Percentiles rank a stretch among this genome's conserved stretches.
Evolutionary conservation across 495 filamentous ascomycete species (phyloP).

Genomic region (Neurospora pannonica): DNA sequence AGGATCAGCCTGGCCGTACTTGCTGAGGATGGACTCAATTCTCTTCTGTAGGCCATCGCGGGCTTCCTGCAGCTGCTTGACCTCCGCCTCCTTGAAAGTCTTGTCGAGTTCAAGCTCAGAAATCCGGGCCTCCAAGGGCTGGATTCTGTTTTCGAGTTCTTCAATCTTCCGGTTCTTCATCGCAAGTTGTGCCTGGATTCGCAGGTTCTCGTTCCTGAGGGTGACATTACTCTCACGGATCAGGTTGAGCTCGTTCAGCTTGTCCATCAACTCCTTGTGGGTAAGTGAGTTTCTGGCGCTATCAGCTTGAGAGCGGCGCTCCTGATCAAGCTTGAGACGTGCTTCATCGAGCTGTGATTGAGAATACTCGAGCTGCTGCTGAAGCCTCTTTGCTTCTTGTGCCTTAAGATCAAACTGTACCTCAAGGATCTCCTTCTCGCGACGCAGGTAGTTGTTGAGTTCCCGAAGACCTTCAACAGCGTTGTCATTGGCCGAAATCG

Average conservation of each 20-base stretch:
- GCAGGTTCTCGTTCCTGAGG: constrained; percentile 72
- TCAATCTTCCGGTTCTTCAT: constrained; percentile 67
- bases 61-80: constrained; percentile 75
- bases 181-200: constrained; percentile 61
- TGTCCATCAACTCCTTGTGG: constrained; percentile 85
- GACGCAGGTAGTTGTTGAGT: constrained; percentile 80
- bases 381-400: constrained; percentile 75
- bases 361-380: constrained; percentile 81
- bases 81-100: constrained; percentile 72
- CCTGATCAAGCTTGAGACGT: constrained; percentile 76
- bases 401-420: constrained; percentile 83
- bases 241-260: constrained; percentile 86
- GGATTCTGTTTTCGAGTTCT: constrained; percentile 62
- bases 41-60: constrained; percentile 88
- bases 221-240: constrained; percentile 89
- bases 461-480: constrained; percentile 71
- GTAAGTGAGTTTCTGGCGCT: constrained; percentile 57
- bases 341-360: constrained; percentile 80
- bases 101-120: constrained; percentile 70
- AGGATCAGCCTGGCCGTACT: constrained; percentile 91
- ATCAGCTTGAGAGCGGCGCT: constrained; percentile 68
- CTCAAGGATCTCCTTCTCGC: constrained; percentile 95
- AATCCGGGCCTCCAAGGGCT: constrained; percentile 71
- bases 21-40: constrained; percentile 86
- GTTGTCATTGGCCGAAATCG: constrained; percentile 31